Evolutionary conservation across 169 alveolate genomes (phyloP), one percentile per base, ranked within the genome.

Genomic region (Plasmodium knowlesi): DNA sequence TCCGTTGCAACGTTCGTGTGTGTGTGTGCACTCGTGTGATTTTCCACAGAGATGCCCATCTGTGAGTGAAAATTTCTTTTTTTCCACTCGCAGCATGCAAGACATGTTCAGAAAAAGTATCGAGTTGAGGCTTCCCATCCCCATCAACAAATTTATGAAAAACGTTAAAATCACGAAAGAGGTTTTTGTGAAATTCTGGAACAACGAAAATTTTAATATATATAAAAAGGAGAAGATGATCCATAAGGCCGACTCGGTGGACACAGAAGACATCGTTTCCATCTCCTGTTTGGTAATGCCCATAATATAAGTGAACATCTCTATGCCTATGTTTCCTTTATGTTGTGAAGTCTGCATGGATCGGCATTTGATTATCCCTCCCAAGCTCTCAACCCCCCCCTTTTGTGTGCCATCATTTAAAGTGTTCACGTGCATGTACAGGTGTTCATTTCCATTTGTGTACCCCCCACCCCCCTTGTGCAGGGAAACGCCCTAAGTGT

Each of bases 101-200:
- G 93, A 85, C 37, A 85, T 85, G 93, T 85, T 85, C 39, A 85
- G 82, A 53, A 85, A 85, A 46, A 85, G 70, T 19, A 85, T 85
- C 37, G 93, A 85, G 67, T 43, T 85, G 37, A 85, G 93, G 41
- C 41, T 85, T 5, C 93, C 93, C 16, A 85, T 85, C 39, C 79
- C 93, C 25, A 85, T 85, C 16, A 85, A 73, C 19, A 85, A 85
- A 76, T 85, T 73, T 85, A 85, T 85, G 93, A 85, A 85, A 80
- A 85, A 53, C 34, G 53, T 76, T 12, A 76, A 85, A 85, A 85
- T 85, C 16, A 50, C 85, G 8, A 73, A 76, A 53, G 93, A 85
- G 5, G 80, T 85, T 46, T 85, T 85, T 53, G 82, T 73, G 28
- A 85, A 85, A 46, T 85, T 85, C 43, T 85, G 93, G 93, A 73